A percentile compares a stretch with the other conserved stretches of the same genome.
Evolutionary conservation across 2,329 filamentous ascomycete genomes (phyloP).

Genomic region (Aurifilum marmelostoma): DNA sequence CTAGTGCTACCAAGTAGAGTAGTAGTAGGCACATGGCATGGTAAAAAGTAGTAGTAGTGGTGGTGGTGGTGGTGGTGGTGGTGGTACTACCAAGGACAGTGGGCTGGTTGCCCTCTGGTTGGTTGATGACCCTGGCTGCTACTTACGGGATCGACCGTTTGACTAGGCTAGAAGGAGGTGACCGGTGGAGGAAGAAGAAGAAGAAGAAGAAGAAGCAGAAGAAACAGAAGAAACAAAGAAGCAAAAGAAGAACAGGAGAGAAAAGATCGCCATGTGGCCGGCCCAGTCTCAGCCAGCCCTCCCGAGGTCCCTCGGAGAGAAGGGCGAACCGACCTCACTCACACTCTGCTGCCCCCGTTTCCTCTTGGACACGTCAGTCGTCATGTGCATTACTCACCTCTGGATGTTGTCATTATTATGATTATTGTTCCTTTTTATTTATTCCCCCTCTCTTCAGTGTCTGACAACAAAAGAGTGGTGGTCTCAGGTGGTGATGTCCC

Average conservation of each 20-base stretch:
- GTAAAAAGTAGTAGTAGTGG: background rate
- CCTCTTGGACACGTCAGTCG: background rate
- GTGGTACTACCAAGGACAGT: background rate
- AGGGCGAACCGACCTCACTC: too few relatives aligned
- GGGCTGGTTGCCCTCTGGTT: background rate
- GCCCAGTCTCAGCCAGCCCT: too few relatives aligned
- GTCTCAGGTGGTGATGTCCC: background rate
- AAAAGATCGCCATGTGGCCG: too few relatives aligned
- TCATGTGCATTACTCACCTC: background rate
- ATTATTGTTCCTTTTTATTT: too few relatives aligned
- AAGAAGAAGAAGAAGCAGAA: background rate
- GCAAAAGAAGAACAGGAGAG: too few relatives aligned
- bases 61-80: too few relatives aligned
- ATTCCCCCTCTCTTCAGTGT: too few relatives aligned
- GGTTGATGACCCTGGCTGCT: background rate
- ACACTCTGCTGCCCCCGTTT: too few relatives aligned
- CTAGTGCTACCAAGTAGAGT: too few relatives aligned
- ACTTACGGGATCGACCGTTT: background rate
- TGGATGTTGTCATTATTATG: too few relatives aligned
- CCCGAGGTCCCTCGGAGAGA: too few relatives aligned
- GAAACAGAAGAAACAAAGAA: background rate
- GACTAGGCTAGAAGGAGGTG: background rate
- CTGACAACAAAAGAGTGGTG: background rate
- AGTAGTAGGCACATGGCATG: background rate
- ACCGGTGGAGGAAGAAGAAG: slow-evolving; percentile 6